A percentile compares a stretch with the other conserved stretches of the same genome.
Evolutionary conservation across 176 grass and related monocot genomes (phyloP).

Genomic region (Avena insularis): DNA sequence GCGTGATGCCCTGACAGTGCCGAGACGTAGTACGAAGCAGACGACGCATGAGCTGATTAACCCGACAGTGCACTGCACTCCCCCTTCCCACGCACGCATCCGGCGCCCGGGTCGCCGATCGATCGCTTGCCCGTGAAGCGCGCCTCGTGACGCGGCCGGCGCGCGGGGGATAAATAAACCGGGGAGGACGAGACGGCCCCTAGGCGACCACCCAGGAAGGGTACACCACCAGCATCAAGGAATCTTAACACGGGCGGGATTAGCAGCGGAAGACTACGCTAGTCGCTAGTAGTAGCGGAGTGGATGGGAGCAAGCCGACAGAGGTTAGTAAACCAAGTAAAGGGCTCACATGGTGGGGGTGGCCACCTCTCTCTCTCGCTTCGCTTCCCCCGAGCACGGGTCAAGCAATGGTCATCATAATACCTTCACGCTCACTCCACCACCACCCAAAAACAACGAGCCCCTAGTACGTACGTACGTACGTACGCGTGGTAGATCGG

Average conservation of each 20-base stretch:
- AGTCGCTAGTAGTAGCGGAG: background rate
- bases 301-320: constrained; percentile 42
- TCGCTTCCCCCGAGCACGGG: background rate
- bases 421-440: constrained; percentile 48
- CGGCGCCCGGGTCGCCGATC: background rate
- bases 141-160: constrained; percentile 3
- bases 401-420: constrained; percentile 12
- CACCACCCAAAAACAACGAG: constrained; percentile 3
- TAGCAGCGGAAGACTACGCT: background rate
- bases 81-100: background rate
- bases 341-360: constrained; percentile 30
- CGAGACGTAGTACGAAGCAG: constrained; percentile 15
- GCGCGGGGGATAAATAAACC: too few relatives aligned
- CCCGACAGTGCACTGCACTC: background rate
- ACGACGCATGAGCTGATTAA: constrained; percentile 48
- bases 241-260: constrained; percentile 36
- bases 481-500: background rate
- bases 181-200: background rate
- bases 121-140: constrained; percentile 38
- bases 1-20: constrained; percentile 25
- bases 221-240: background rate
- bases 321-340: constrained; percentile 41
- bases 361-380: background rate
- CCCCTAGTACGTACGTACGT: constrained; percentile 16
- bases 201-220: background rate